Evolutionary conservation across 495 filamentous ascomycete genomes (phyloP).

Genomic region (Oleoguttula mirabilis): DNA sequence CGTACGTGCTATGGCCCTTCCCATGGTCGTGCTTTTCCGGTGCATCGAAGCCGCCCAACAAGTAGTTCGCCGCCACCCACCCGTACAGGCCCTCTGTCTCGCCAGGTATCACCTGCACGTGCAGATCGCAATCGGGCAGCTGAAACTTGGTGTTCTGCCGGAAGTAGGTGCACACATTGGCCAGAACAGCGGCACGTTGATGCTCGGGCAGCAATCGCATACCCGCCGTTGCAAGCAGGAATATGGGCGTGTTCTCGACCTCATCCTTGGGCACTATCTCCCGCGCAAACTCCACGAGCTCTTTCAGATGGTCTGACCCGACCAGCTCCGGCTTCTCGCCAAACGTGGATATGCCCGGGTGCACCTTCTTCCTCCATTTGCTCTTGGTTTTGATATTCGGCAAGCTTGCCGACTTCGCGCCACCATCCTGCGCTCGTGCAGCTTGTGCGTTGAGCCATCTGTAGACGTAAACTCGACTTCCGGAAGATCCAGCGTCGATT

Average conservation of each 20-base stretch:
- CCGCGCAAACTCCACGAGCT: conserved; percentile 71
- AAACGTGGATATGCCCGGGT: conserved; percentile 86
- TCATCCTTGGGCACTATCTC: conserved; percentile 68
- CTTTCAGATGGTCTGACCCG: conserved; percentile 66
- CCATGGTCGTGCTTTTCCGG: conserved; percentile 62
- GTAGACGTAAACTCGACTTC: conserved; percentile 89
- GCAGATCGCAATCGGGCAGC: conserved; percentile 76
- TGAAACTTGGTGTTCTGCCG: conserved; percentile 67
- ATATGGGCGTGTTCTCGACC: conserved; percentile 76
- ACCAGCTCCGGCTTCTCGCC: conserved; percentile 62
- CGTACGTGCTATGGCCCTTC: conserved; percentile 89
- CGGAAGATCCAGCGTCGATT: conserved; percentile 61
- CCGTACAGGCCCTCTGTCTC: conserved; percentile 95
- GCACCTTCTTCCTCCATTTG: conserved; percentile 85
- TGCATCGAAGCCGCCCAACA: conserved; percentile 85
- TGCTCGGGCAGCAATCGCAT: conserved; percentile 75
- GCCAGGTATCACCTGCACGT: conserved; percentile 93
- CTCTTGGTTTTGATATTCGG: conserved; percentile 73
- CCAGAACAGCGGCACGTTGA: conserved; percentile 57
- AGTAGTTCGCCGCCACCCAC: conserved; percentile 98
- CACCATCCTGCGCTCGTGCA: conserved; percentile 49
- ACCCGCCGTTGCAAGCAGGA: conserved; percentile 91
- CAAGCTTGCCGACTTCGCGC: conserved; percentile 51
- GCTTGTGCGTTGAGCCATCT: conserved; percentile 68
- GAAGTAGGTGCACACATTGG: conserved; percentile 74